Evolutionary conservation across 139 green algal genomes (phyloP).

Genomic region (Chara braunii): DNA sequence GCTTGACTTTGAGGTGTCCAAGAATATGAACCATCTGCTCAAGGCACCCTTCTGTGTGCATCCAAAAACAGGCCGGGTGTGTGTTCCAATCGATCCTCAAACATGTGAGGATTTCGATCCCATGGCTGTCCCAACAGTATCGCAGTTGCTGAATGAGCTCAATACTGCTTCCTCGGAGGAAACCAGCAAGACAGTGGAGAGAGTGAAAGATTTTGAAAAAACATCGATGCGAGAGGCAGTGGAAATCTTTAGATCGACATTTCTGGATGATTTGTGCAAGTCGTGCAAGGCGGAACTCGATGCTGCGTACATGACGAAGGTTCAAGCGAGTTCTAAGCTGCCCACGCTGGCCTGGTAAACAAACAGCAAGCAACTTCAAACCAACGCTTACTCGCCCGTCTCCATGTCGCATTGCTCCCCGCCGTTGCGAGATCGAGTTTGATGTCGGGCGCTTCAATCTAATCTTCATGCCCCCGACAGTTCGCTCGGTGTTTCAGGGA

Average conservation of each 20-base stretch:
- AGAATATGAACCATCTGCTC: slow-evolving; percentile 99
- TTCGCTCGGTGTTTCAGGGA: too few relatives aligned
- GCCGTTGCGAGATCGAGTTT: too few relatives aligned
- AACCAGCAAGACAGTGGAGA: background rate
- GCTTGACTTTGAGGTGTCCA: slow-evolving; percentile 96
- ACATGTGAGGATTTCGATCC: slow-evolving; percentile 75
- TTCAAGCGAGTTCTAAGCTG: background rate
- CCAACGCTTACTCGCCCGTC: too few relatives aligned
- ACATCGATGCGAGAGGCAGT: slow-evolving; percentile 30
- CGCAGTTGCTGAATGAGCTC: slow-evolving; percentile 50
- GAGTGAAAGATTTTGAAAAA: slow-evolving; percentile 5
- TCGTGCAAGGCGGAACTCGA: slow-evolving; percentile 20
- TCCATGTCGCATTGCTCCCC: too few relatives aligned
- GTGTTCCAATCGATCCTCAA: slow-evolving; percentile 82
- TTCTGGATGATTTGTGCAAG: slow-evolving; percentile 27
- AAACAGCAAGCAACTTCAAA: too few relatives aligned
- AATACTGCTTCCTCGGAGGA: slow-evolving; percentile 6
- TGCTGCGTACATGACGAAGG: slow-evolving; percentile 1
- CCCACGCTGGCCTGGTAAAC: background rate
- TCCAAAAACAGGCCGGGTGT: slow-evolving; percentile 93
- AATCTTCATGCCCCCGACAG: too few relatives aligned
- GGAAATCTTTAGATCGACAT: slow-evolving; percentile 29
- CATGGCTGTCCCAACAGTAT: slow-evolving; percentile 67
- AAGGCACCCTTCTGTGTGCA: slow-evolving; percentile 99
- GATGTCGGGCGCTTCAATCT: too few relatives aligned